A percentile compares a stretch with the other conserved stretches of the same genome.
Conservation (phyloP, 2,329 filamentous ascomycete genomes). For the Sporothrix humicola region DNA sequence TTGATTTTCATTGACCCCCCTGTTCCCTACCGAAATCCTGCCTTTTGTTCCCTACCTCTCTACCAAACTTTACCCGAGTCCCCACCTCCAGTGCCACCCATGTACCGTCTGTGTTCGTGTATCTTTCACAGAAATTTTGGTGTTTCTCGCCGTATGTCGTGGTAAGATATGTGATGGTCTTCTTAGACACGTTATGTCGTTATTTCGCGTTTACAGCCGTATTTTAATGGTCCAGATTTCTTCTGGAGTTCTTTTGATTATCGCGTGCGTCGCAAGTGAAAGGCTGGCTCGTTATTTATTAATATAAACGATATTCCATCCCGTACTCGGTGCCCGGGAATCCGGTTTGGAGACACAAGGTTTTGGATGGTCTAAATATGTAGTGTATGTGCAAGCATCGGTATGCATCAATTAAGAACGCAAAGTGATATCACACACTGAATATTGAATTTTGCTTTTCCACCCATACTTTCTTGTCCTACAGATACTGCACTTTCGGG, state of each 20-base stretch:
- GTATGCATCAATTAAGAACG: background rate
- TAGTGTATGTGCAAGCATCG: background rate
- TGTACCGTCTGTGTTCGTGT: background rate
- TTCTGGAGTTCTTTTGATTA: background rate
- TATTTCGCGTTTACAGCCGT: background rate
- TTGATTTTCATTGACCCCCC: constrained; percentile 5
- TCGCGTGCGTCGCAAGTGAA: background rate
- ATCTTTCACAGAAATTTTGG: background rate
- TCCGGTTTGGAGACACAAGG: background rate
- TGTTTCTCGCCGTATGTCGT: too few species aligned
- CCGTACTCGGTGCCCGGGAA: constrained; percentile 3
- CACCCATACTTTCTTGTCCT: background rate
- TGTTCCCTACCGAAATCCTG: background rate
- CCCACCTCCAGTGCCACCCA: constrained; percentile 10
- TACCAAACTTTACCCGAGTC: background rate
- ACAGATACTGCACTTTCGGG: background rate
- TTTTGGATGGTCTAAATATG: background rate
- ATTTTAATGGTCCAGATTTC: background rate
- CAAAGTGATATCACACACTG: background rate
- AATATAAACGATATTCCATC: background rate
- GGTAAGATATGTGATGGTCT: background rate
- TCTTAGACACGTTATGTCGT: background rate
- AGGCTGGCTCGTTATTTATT: background rate
- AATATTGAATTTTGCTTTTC: background rate
- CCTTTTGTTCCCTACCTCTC: background rate